Evolutionary conservation across 2,329 filamentous ascomycete species (phyloP).

Genomic region (Penicillium sp.): DNA sequence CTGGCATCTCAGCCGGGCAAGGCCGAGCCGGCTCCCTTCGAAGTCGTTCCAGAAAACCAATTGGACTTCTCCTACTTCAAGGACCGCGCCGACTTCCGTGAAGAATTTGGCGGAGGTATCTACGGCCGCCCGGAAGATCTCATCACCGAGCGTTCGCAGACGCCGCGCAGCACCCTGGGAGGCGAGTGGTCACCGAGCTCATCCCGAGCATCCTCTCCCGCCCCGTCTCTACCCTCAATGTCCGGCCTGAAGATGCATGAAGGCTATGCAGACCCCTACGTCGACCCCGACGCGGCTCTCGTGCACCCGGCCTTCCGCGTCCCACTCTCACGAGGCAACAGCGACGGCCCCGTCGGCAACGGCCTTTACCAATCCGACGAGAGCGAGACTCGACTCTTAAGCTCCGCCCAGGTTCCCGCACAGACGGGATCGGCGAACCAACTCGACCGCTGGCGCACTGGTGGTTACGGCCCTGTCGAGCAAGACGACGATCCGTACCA

Average conservation of each 20-base stretch:
- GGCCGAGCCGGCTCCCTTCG: conserved; percentile 67
- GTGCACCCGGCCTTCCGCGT: conserved; percentile 40
- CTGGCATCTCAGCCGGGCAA: conserved; percentile 58
- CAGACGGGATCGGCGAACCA: conserved; percentile 19
- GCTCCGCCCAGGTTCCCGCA: conserved; percentile 35
- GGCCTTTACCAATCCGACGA: conserved; percentile 40
- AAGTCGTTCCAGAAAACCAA: conserved; percentile 80
- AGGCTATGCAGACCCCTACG: conserved; percentile 22
- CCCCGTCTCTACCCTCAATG: conserved; percentile 36
- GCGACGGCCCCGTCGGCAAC: conserved; percentile 13
- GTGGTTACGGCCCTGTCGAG: conserved; percentile 39
- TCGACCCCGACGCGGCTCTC: conserved; percentile 11
- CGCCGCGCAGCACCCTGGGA: conserved; percentile 39
- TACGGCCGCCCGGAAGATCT: conserved; percentile 47
- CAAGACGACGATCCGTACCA: conserved; percentile 33
- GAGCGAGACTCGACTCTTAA: conserved; percentile 40
- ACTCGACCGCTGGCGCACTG: conserved; percentile 36
- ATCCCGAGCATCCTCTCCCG: conserved; percentile 42
- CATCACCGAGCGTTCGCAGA: conserved; percentile 46
- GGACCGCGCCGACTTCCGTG: conserved; percentile 80
- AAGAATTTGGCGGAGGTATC: conserved; percentile 76
- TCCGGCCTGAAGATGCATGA: conserved; percentile 27
- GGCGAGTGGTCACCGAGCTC: conserved; percentile 39
- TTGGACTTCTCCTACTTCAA: conserved; percentile 93
- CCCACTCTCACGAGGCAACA: conserved; percentile 27